Base-by-base conservation (phyloP, 306 rosid species). In the Dryas drummondii region DNA sequence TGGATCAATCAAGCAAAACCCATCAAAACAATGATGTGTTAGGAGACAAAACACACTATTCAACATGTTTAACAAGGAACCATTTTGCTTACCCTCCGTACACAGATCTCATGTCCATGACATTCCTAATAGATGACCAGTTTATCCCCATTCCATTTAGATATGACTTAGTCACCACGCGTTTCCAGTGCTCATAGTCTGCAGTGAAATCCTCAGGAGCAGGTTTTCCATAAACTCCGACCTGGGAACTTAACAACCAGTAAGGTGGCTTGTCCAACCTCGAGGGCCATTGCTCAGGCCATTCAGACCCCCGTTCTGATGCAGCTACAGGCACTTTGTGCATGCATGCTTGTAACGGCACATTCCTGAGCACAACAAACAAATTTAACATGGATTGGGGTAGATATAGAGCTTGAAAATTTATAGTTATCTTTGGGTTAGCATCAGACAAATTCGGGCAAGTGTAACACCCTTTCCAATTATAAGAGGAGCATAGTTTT, bases 171-270 rank as follows among this genome's bases (percentile, higher is more conserved):
- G 84, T 81, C 58, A 96, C 93, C 7, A 90, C 85, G 4, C 83
- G 89, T 75, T 86, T 87, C 99, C 99, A 96, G 84, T 84, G 99
- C 74, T 92, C 76, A 74, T 90, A 55, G 77, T 96, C 99, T 58
- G 92, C 75, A 63, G 88, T 37, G 79, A 92, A 96, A 88, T 96
- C 99, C 78, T 90, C 97, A 10, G 98, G 96, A 57, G 99, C 98
- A 14, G 99, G 81, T 85, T 91, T 92, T 67, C 99, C 99, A 56
- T 96, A 96, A 79, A 92, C 98, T 80, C 99, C 99, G 66, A 83
- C 90, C 77, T 92, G 96, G 78, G 97, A 88, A 78, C 88, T 87
- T 66, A 74, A 83, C 86, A 96, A 82, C 99, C 99, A 96, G 74
- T 90, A 90, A 16, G 99, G 99, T 68, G 90, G 59, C 74, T 82